phyloP scores from a whole-genome alignment of 2,329 filamentous ascomycete species.

The Macrophomina phaseolina region DNA sequence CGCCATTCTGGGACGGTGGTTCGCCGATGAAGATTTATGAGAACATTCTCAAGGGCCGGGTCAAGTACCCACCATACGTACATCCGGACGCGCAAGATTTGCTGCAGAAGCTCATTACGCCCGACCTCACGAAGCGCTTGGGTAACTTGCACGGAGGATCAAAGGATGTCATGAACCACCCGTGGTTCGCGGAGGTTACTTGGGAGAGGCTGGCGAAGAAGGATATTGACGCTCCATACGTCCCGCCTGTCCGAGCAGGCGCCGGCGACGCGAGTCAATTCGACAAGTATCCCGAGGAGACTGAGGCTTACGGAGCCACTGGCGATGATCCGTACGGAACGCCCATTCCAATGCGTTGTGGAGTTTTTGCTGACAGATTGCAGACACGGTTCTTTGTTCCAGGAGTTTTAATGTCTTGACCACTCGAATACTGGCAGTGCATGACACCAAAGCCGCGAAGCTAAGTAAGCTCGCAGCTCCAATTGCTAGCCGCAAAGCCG shows the following conservation, averaged over 20 bases:
- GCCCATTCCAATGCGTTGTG: background rate
- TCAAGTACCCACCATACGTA: conserved; percentile 97
- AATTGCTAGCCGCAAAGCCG: background rate
- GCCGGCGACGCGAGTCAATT: conserved; percentile 96
- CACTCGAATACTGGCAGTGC: conserved; percentile 5
- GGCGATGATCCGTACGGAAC: conserved; percentile 83
- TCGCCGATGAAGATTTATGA: conserved; percentile 99
- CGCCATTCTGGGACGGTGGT: conserved; percentile 97
- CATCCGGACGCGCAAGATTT: conserved; percentile 93
- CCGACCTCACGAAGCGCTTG: conserved; percentile 90
- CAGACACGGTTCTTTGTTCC: conserved; percentile 43
- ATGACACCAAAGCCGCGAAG: background rate
- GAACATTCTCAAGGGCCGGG: conserved; percentile 93
- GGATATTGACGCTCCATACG: conserved; percentile 97
- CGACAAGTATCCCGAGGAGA: conserved; percentile 96
- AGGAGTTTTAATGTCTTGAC: conserved; percentile 35
- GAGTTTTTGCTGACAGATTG: conserved; percentile 27
- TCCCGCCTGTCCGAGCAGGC: conserved; percentile 91
- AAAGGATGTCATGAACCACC: conserved; percentile 91
- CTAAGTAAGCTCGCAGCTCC: conserved; percentile 3
- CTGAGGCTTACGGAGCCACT: conserved; percentile 81
- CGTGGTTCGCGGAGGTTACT: conserved; percentile 97
- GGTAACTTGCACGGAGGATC: conserved; percentile 92
- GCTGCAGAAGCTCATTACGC: conserved; percentile 89
- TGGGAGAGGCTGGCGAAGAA: conserved; percentile 95